phyloP scores from a whole-genome alignment of 1,284 basidiomycete genomes.

The Ustilago shanxiensis region DNA sequence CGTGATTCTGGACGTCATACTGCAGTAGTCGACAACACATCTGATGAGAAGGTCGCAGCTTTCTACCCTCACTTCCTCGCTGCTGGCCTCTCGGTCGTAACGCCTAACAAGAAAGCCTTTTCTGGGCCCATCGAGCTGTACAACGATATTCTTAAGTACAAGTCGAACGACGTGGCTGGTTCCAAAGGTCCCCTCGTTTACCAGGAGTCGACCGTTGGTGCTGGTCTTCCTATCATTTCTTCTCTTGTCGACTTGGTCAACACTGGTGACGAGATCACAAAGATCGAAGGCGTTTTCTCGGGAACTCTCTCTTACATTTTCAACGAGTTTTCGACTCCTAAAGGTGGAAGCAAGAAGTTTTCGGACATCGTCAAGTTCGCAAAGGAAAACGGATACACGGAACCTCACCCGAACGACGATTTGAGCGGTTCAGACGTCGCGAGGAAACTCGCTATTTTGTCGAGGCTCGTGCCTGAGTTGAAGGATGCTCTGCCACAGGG shows the following conservation, averaged over 20 bases:
- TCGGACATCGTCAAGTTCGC: slow-evolving; percentile 90
- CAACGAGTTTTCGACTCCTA: slow-evolving; percentile 81
- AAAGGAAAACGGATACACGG: slow-evolving; percentile 93
- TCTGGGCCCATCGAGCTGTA: slow-evolving; percentile 83
- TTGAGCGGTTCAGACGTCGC: slow-evolving; percentile 96
- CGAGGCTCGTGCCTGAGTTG: slow-evolving; percentile 73
- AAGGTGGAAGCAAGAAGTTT: slow-evolving; percentile 75
- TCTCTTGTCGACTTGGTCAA: slow-evolving; percentile 90
- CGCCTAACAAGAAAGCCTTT: slow-evolving; percentile 98
- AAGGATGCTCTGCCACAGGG: slow-evolving; percentile 75
- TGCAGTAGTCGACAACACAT: slow-evolving; percentile 93
- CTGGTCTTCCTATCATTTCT: slow-evolving; percentile 90
- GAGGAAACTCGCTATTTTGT: slow-evolving; percentile 94
- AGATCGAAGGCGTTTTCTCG: slow-evolving; percentile 82
- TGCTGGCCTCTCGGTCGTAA: slow-evolving; percentile 87
- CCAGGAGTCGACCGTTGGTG: slow-evolving; percentile 95
- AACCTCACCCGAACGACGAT: slow-evolving; percentile 97
- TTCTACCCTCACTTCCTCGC: slow-evolving; percentile 86
- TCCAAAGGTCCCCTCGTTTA: slow-evolving; percentile 77
- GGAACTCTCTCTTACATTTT: slow-evolving; percentile 99
- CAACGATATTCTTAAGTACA: slow-evolving; percentile 75
- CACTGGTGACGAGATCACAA: slow-evolving; percentile 85
- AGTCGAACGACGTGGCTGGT: slow-evolving; percentile 36
- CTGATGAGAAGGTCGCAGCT: slow-evolving; percentile 83
- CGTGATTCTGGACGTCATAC: slow-evolving; percentile 69